Percentiles rank a stretch among this genome's conserved stretches.
phyloP scores from a whole-genome alignment of 192 early-diverging fungal genomes.

The Coemansia sp. region DNA sequence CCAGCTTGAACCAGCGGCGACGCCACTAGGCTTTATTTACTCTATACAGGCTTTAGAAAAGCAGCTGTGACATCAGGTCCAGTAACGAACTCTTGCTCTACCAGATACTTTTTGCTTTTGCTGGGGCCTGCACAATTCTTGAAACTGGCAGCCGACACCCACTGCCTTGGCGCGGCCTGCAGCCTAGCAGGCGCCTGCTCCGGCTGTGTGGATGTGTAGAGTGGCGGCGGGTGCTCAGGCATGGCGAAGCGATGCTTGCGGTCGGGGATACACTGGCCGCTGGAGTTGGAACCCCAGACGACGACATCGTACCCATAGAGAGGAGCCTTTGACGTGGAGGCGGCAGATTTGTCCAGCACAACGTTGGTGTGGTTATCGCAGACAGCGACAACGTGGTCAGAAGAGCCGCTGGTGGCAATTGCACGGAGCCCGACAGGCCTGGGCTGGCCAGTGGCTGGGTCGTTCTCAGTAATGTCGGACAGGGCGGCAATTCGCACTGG shows the following conservation, averaged over 20 bases:
- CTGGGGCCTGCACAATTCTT: not conserved
- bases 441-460: not conserved
- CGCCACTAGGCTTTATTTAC: constrained; percentile 15
- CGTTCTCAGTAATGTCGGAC: constrained; percentile 20
- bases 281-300: constrained; percentile 38
- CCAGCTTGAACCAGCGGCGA: constrained; percentile 29
- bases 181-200: not conserved
- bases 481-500: constrained; percentile 7
- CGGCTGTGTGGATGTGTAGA: constrained; percentile 4
- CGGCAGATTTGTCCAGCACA: constrained; percentile 22
- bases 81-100: constrained; percentile 39
- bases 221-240: constrained; percentile 20
- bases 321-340: constrained; percentile 4
- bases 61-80: constrained; percentile 26
- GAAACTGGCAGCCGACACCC: constrained; percentile 22
- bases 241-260: constrained; percentile 33
- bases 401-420: constrained; percentile 8
- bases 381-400: constrained; percentile 28
- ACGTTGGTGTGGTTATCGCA: constrained; percentile 43
- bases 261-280: constrained; percentile 35
- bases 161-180: constrained; percentile 40
- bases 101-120: constrained; percentile 12
- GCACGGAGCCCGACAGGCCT: constrained; percentile 25
- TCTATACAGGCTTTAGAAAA: constrained; percentile 12
- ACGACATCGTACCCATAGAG: constrained; percentile 41